phyloP scores from a whole-genome alignment of 2,329 filamentous ascomycete species.

The Microdochium bolleyi region DNA sequence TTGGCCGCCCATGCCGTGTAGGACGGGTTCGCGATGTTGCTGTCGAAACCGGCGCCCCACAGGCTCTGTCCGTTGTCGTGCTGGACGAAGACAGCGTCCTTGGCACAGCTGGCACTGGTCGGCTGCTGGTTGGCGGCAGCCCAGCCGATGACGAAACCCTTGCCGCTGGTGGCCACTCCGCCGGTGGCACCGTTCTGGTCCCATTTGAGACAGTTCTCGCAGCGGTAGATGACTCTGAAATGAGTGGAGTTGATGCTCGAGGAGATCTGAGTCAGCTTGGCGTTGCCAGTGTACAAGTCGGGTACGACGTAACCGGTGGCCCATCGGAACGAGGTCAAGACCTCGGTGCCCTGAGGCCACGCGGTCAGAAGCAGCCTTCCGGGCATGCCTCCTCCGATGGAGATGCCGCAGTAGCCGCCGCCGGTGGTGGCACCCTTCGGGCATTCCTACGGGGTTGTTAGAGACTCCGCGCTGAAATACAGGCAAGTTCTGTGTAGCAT shows the following conservation, averaged over 20 bases:
- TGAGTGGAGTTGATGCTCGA: conserved; percentile 47
- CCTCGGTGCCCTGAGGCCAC: conserved; percentile 43
- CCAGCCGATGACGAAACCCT: conserved; percentile 44
- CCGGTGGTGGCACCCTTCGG: conserved; percentile 31
- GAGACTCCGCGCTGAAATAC: not conserved
- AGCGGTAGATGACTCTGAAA: conserved; percentile 59
- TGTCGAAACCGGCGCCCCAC: conserved; percentile 36
- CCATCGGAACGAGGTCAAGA: conserved; percentile 51
- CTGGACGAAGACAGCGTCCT: conserved; percentile 37
- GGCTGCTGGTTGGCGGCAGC: conserved; percentile 40
- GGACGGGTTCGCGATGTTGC: conserved; percentile 25
- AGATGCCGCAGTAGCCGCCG: conserved; percentile 51
- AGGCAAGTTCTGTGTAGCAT: not conserved
- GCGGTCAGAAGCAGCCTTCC: conserved; percentile 49
- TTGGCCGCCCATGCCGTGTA: conserved; percentile 35
- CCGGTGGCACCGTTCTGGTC: conserved; percentile 36
- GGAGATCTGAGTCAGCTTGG: conserved; percentile 52
- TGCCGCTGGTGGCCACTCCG: conserved; percentile 33
- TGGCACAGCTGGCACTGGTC: conserved; percentile 29
- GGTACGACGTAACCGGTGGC: conserved; percentile 52
- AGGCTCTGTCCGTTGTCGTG: conserved; percentile 49
- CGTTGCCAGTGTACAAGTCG: conserved; percentile 50
- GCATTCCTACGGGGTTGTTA: conserved; percentile 27
- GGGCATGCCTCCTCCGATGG: conserved; percentile 49
- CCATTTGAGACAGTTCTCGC: conserved; percentile 48